These are phyloP conservation scores for Cucumis hystrix DNA, from an alignment of 306 rosid species.

Conservation along the genomic window DNA sequence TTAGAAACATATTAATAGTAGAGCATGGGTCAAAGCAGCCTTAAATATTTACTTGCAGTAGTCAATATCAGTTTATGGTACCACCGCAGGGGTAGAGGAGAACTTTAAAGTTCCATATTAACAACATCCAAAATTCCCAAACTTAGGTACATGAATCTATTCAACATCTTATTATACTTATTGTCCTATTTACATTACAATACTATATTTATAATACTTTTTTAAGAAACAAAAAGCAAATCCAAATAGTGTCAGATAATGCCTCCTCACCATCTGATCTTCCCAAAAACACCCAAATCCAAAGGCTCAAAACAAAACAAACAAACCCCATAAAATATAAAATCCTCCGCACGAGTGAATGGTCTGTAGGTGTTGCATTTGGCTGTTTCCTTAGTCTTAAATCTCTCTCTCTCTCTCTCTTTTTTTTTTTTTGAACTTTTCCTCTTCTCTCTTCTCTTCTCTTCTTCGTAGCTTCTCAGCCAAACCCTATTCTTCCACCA, in stretches of 20 bases:
- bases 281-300: neutral
- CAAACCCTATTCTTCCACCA: neutral
- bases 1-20: too few relatives aligned
- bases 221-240: neutral
- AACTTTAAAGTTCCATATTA: neutral
- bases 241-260: neutral
- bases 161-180: neutral
- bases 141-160: neutral
- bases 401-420: neutral
- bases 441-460: neutral
- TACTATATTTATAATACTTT: too few relatives aligned
- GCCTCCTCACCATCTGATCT: neutral
- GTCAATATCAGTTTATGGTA: too few relatives aligned
- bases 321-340: neutral
- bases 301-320: neutral
- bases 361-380: neutral
- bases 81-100: too few relatives aligned
- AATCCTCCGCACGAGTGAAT: conserved; percentile 1
- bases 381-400: neutral
- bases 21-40: too few relatives aligned
- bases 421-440: neutral
- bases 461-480: conserved; percentile 8
- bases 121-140: neutral
- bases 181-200: too few relatives aligned
- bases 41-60: too few relatives aligned